A percentile compares a stretch with the other conserved stretches of the same genome.
Conservation (phyloP, 106 monocot genomes). For the Narthecium ossifragum region DNA sequence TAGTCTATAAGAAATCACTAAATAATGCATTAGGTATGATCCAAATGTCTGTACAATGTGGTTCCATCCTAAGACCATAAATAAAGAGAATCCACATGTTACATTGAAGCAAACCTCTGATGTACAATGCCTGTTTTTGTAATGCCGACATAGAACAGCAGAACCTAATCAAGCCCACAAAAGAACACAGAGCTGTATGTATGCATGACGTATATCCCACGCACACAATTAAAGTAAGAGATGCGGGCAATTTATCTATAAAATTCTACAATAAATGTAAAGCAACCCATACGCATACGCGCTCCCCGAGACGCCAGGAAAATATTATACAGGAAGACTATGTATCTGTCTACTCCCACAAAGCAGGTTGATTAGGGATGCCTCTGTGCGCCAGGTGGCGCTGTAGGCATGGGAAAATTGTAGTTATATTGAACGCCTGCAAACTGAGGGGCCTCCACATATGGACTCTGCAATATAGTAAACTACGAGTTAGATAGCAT, state of each 20-base stretch:
- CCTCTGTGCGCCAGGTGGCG: conserved; percentile 69
- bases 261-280: conserved; percentile 5
- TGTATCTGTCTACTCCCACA: neutral
- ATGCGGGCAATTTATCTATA: conserved; percentile 1
- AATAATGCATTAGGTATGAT: neutral
- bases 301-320: neutral
- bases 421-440: conserved; percentile 22
- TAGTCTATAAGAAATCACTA: no score
- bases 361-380: conserved; percentile 15
- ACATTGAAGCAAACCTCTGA: conserved; percentile 1
- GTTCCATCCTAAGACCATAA: neutral
- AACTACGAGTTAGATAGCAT: neutral
- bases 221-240: neutral
- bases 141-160: neutral
- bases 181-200: neutral
- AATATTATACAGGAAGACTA: conserved; percentile 9
- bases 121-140: conserved; percentile 5
- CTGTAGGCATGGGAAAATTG: conserved; percentile 63
- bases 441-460: conserved; percentile 71
- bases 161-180: neutral
- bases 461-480: conserved; percentile 49
- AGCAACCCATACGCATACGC: conserved; percentile 12
- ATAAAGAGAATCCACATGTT: conserved; percentile 1
- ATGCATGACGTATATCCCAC: no score
- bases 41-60: conserved; percentile 4